Conservation (phyloP, 139 green algal genomes). For the Chlamydomonas sp. region DNA sequence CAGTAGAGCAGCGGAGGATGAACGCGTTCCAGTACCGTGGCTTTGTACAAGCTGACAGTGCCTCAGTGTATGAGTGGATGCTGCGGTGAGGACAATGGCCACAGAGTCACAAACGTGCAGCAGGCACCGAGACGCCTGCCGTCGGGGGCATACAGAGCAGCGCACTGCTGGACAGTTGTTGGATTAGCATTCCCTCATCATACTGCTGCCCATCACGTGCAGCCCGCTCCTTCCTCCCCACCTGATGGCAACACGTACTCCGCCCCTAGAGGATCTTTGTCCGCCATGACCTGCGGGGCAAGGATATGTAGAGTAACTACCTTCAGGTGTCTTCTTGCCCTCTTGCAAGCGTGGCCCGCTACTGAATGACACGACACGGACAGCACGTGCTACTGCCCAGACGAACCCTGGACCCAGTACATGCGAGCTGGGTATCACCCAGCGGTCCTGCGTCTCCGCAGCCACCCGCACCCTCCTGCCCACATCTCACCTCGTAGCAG, state of each 20-base stretch:
- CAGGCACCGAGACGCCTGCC: too few relatives aligned
- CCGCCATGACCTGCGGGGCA: slow-evolving; percentile 18
- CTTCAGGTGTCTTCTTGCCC: neutral
- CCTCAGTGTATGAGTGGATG: too few relatives aligned
- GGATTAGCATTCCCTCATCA: neutral
- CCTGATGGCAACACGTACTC: slow-evolving; percentile 36
- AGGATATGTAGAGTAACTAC: neutral
- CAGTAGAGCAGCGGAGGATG: neutral
- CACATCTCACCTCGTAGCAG: slow-evolving; percentile 25
- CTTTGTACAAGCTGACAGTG: too few relatives aligned
- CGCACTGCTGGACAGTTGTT: neutral
- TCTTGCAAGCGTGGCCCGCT: neutral
- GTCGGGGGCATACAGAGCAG: neutral
- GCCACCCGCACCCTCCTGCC: neutral
- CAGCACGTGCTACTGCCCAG: too few relatives aligned
- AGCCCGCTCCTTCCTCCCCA: neutral
- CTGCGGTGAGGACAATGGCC: too few relatives aligned
- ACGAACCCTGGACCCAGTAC: neutral
- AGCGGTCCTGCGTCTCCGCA: neutral
- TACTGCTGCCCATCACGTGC: neutral
- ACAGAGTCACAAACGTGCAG: too few relatives aligned
- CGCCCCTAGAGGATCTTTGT: slow-evolving; percentile 15
- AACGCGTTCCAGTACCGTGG: neutral
- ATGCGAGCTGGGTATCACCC: neutral
- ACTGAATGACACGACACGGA: neutral